A percentile compares a stretch with the other conserved stretches of the same genome.
phyloP scores from a whole-genome alignment of 2,329 filamentous ascomycete genomes.

The Parasarocladium wereldwijsianum region DNA sequence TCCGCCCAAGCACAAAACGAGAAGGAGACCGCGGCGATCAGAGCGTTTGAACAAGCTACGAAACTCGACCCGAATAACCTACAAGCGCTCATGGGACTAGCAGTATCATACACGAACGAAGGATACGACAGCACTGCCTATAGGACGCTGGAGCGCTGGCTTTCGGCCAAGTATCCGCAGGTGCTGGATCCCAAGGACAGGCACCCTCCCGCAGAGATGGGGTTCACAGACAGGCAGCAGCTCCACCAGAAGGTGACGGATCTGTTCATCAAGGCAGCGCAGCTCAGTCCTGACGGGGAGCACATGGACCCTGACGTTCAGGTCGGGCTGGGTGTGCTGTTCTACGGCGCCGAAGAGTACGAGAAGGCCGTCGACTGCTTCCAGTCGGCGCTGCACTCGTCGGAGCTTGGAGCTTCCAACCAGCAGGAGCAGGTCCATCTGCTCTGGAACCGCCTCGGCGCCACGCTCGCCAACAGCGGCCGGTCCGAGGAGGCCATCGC shows the following conservation, averaged over 20 bases:
- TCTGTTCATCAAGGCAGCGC: constrained; percentile 82
- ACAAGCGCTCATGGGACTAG: constrained; percentile 82
- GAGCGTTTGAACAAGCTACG: constrained; percentile 80
- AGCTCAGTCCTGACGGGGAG: constrained; percentile 78
- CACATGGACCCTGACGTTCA: constrained; percentile 98
- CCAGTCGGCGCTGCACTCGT: constrained; percentile 73
- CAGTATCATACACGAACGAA: constrained; percentile 96
- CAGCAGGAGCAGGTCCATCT: constrained; percentile 78
- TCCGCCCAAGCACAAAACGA: constrained; percentile 95
- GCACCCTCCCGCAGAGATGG: constrained; percentile 65
- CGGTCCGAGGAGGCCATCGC: constrained; percentile 92
- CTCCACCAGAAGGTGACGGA: constrained; percentile 84
- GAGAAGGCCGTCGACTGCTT: constrained; percentile 99
- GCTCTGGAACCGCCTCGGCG: constrained; percentile 92
- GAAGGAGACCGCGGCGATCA: constrained; percentile 91
- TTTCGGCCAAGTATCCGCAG: constrained; percentile 84
- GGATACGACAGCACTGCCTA: constrained; percentile 96
- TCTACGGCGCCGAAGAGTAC: constrained; percentile 96
- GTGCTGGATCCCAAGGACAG: constrained; percentile 61
- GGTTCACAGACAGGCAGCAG: constrained; percentile 83
- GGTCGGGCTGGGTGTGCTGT: constrained; percentile 88
- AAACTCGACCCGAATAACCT: constrained; percentile 80
- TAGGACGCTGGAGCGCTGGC: constrained; percentile 89
- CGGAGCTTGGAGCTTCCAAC: constrained; percentile 72
- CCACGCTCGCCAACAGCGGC: constrained; percentile 88